Evolutionary conservation across 1,284 basidiomycete species (phyloP).

Genomic region (Ceratobasidium sp.): DNA sequence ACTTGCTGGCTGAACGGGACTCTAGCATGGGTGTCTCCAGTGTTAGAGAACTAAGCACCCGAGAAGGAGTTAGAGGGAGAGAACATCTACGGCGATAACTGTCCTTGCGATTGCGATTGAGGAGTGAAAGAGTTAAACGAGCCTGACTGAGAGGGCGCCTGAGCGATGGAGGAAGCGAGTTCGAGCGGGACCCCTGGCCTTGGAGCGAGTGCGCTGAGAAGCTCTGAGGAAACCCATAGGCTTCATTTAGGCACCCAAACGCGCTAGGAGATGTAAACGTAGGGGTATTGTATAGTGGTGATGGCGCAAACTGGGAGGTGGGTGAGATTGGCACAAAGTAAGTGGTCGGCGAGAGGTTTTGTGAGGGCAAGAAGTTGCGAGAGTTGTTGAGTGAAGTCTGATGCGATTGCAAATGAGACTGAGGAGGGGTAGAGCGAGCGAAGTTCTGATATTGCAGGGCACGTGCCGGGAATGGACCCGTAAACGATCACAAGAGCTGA

Average conservation of each 20-base stretch:
- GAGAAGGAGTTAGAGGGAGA: too few relatives aligned
- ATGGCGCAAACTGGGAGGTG: constrained; percentile 52
- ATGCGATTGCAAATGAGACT: constrained; percentile 44
- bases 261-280: neutral
- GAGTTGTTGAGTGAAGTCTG: constrained; percentile 21
- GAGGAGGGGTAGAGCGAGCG: constrained; percentile 55
- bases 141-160: constrained; percentile 9
- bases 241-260: constrained; percentile 11
- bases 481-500: constrained; percentile 93
- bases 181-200: neutral
- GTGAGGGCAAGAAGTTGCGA: constrained; percentile 27
- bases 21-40: too few relatives aligned
- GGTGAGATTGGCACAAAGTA: constrained; percentile 66
- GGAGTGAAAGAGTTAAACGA: constrained; percentile 16
- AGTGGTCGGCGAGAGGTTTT: constrained; percentile 44
- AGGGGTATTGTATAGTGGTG: neutral
- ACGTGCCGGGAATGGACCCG: constrained; percentile 84
- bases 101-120: too few relatives aligned
- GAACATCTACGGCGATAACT: too few relatives aligned
- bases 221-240: constrained; percentile 26
- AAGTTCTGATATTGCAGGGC: constrained; percentile 70
- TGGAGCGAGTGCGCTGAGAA: constrained; percentile 31
- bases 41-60: too few relatives aligned
- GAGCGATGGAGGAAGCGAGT: constrained; percentile 7
- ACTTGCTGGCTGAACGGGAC: constrained; percentile 27